A percentile compares a stretch with the other conserved stretches of the same genome.
phyloP scores from a whole-genome alignment of 2,329 filamentous ascomycete species.

The Raffaelea albimanens region DNA sequence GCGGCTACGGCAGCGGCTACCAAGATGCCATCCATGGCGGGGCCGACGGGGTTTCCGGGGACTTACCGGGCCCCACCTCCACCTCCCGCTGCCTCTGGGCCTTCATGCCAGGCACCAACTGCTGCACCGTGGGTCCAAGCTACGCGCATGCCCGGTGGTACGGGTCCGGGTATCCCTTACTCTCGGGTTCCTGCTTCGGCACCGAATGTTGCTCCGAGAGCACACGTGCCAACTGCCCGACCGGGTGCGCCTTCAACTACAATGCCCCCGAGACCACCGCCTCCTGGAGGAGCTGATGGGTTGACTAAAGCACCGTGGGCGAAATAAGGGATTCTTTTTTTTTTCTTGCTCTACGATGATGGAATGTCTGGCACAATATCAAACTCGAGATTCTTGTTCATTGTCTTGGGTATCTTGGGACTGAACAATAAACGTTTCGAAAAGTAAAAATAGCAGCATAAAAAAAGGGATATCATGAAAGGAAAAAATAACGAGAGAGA shows the following conservation, averaged over 20 bases:
- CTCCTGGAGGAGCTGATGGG: slow-evolving; percentile 7
- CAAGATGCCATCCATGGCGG: not conserved
- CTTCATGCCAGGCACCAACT: slow-evolving; percentile 7
- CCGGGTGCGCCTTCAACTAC: not conserved
- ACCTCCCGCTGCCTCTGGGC: not conserved
- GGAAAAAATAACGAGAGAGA: not conserved
- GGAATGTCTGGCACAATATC: too few relatives aligned
- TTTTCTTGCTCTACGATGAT: not conserved
- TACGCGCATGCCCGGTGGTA: slow-evolving; percentile 14
- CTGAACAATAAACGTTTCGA: slow-evolving; percentile 5
- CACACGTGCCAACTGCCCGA: not conserved
- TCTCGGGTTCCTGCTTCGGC: slow-evolving; percentile 19
- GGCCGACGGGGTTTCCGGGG: not conserved
- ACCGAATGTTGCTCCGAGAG: slow-evolving; percentile 5
- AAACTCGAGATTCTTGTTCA: not conserved
- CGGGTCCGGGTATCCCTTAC: slow-evolving; percentile 24
- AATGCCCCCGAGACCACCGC: slow-evolving; percentile 5
- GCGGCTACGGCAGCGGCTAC: not conserved
- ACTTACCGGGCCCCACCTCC: not conserved
- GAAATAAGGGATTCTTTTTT: slow-evolving; percentile 11
- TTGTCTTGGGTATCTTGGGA: slow-evolving; percentile 9
- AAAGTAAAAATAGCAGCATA: not conserved
- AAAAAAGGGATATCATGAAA: slow-evolving; percentile 12
- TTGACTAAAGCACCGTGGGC: slow-evolving; percentile 40
- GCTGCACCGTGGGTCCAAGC: slow-evolving; percentile 19